phyloP scores from a whole-genome alignment of 306 rosid species.

The Adenanthera pavonina region DNA sequence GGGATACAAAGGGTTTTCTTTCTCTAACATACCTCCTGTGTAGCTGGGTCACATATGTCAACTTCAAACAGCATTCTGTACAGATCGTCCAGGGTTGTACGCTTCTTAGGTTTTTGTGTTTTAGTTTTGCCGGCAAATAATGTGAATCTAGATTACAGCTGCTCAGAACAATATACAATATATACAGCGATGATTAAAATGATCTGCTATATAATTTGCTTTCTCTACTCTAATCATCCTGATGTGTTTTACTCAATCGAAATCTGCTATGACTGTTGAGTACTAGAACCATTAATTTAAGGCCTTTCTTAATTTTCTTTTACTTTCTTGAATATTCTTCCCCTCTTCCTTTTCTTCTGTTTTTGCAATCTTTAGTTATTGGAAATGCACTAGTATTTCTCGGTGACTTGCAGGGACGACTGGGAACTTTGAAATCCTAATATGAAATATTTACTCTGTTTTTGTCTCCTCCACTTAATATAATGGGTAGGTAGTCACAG shows the following conservation, averaged over 20 bases:
- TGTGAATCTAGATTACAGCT: slow-evolving; percentile 36
- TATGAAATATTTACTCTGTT: neutral
- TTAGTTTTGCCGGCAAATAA: neutral
- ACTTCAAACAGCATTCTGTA: slow-evolving; percentile 39
- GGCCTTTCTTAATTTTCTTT: neutral
- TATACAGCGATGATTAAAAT: slow-evolving; percentile 6
- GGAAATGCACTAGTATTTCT: neutral
- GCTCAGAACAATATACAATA: neutral
- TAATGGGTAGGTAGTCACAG: neutral
- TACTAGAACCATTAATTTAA: slow-evolving; percentile 18
- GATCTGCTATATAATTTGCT: slow-evolving; percentile 15
- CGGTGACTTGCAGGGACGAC: neutral
- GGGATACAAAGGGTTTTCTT: slow-evolving; percentile 96
- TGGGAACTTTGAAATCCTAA: neutral
- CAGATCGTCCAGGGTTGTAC: slow-evolving; percentile 39
- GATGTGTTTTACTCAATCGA: neutral
- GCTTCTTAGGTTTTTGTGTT: neutral
- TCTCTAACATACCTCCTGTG: slow-evolving; percentile 95
- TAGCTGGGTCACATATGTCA: neutral
- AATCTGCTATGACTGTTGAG: slow-evolving; percentile 4
- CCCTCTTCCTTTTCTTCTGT: neutral
- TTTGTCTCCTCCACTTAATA: slow-evolving; percentile 9
- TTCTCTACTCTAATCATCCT: neutral
- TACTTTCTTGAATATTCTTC: neutral
- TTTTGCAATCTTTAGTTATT: neutral